Evolutionary conservation across 768 basidiomycete species (phyloP), one percentile per base, ranked within the genome.

Genomic region (Auricularia auricula-judae): DNA sequence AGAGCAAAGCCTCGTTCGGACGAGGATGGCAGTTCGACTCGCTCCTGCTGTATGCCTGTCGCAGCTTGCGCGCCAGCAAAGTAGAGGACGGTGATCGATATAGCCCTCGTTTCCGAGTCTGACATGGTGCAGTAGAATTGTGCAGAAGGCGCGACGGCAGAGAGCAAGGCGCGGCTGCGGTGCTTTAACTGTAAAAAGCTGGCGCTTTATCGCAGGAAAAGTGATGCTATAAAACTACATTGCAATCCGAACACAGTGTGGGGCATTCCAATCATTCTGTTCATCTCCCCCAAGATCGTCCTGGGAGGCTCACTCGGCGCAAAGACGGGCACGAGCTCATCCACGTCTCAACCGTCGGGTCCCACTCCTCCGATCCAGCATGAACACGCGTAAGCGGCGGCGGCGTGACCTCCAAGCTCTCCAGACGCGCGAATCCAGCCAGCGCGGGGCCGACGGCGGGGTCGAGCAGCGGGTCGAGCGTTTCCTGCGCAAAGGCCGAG

Each of bases 1-100:
- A 87, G 80, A 42, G 72, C 80, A 73, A 85, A 80, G 56, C 74
- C 77, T 58, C 65, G 66, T 64, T 73, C 69, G 8, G 81, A n/a
- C 16, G 44, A 1, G 14, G 65, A 18, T 7, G 77, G 84, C 3
- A 91, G 79, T 2, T 72, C 29, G 61, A 93, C 69, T 21, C 68
- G 66, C 70, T 91, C 85, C 62, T 76, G 77, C 11, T 80, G 79
- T 54, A 84, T 76, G 4, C 83, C 81, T n/a, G 84, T 83, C 14
- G 85, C 80, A 1, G 90, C 89, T 4, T 86, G 88, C 5, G 91
- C 87, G 51, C 84, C 79, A 4, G 82, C 83, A 70, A 83, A 84
- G 73, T 81, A 82, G 64, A 83, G 80, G 7, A 82, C 35, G 3
- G 68, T 68, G 34, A 73, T 71, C 2, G 65, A 44, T 44, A 44